These are phyloP conservation scores for Coprinopsis strossmayeri DNA, from an alignment of 768 basidiomycete genomes.

Conservation along the genomic window DNA sequence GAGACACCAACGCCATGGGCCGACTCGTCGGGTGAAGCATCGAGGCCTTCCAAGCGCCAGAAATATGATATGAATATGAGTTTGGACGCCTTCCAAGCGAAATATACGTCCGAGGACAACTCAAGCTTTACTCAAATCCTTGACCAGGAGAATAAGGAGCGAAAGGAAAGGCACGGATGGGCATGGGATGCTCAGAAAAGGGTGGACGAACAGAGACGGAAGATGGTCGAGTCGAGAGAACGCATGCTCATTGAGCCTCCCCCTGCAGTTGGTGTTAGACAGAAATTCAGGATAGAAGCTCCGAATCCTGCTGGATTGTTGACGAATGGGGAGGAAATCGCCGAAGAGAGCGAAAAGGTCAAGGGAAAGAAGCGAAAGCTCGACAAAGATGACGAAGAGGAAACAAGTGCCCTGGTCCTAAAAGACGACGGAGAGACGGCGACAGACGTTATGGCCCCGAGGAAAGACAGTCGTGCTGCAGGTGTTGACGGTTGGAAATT, in stretches of 20 bases:
- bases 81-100: constrained; percentile 84
- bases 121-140: constrained; percentile 92
- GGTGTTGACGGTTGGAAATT: constrained; percentile 81
- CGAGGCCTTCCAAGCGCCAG: constrained; percentile 42
- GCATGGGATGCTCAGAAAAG: constrained; percentile 88
- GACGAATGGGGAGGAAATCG: constrained; percentile 24
- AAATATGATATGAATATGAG: constrained; percentile 57
- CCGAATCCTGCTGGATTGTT: constrained; percentile 53
- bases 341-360: constrained; percentile 18
- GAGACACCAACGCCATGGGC: constrained; percentile 60
- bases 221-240: constrained; percentile 63
- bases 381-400: constrained; percentile 14
- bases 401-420: constrained; percentile 2
- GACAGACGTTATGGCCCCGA: constrained; percentile 70
- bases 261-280: constrained; percentile 54
- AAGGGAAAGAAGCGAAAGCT: constrained; percentile 14
- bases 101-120: constrained; percentile 96
- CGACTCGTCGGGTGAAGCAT: constrained; percentile 26
- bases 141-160: constrained; percentile 78
- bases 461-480: constrained; percentile 64
- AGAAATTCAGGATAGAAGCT: constrained; percentile 58
- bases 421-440: constrained; percentile 20
- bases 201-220: constrained; percentile 62
- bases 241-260: constrained; percentile 67
- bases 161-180: constrained; percentile 83